A percentile compares a stretch with the other conserved stretches of the same genome.
These are phyloP conservation scores for Flaveria trinervia DNA, from an alignment of 129 eudicot species.

Conservation along the genomic window DNA sequence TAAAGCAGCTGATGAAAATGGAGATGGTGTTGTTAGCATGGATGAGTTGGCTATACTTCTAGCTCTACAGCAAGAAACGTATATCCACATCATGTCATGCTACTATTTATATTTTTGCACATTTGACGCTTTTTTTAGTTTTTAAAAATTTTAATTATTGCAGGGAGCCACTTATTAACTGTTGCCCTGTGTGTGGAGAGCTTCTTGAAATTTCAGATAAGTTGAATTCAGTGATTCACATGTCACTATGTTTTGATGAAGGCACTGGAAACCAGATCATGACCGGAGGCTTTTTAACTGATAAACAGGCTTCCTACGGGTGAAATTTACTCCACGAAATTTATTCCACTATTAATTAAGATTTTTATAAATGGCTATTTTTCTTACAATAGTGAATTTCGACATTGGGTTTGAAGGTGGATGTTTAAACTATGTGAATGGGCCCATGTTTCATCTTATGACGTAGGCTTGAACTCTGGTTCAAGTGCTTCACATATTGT, in stretches of 20 bases:
- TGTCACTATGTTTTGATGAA: conserved; percentile 95
- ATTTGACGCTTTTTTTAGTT: conserved; percentile 10
- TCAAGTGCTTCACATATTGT: conserved; percentile 85
- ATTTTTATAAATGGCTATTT: not conserved
- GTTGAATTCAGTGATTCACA: conserved; percentile 72
- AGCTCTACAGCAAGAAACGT: conserved; percentile 84
- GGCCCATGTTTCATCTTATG: conserved; percentile 87
- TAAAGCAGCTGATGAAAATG: conserved; percentile 76
- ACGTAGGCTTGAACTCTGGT: conserved; percentile 82
- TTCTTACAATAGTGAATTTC: not conserved
- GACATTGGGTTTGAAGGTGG: conserved; percentile 55
- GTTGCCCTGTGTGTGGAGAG: conserved; percentile 95
- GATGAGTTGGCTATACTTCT: conserved; percentile 92
- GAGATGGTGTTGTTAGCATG: conserved; percentile 89
- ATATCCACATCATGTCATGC: conserved; percentile 31
- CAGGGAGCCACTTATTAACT: conserved; percentile 85
- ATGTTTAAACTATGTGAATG: conserved; percentile 94
- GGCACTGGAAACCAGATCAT: conserved; percentile 89
- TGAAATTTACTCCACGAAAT: conserved; percentile 35
- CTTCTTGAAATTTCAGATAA: conserved; percentile 57
- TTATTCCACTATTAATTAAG: conserved; percentile 2
- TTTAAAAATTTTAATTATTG: conserved; percentile 19
- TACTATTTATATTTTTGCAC: conserved; percentile 2
- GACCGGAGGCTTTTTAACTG: conserved; percentile 94
- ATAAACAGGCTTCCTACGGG: conserved; percentile 94